Evolutionary conservation across 441 rosid genomes (phyloP).

Genomic region (Euphorbia corollata): DNA sequence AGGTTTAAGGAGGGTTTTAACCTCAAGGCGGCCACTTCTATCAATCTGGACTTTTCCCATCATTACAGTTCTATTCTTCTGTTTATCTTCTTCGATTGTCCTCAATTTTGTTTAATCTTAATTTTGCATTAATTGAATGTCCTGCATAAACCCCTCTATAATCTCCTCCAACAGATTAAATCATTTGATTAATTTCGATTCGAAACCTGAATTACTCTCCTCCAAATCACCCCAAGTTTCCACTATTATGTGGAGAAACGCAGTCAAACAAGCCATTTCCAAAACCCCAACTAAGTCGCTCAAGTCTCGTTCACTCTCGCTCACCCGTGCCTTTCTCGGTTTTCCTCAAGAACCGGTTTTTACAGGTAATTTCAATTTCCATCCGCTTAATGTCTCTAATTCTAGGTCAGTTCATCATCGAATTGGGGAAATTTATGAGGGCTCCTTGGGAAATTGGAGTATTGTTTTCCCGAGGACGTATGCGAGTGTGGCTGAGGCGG

Average conservation of each 20-base stretch:
- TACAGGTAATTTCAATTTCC: constrained; percentile 18
- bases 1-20: constrained; percentile 74
- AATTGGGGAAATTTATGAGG: constrained; percentile 29
- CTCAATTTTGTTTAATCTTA: not conserved
- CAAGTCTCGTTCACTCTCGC: constrained; percentile 15
- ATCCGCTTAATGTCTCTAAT: constrained; percentile 23
- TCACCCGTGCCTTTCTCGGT: constrained; percentile 31
- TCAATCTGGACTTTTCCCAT: constrained; percentile 4
- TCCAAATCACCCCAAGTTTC: constrained; percentile 27
- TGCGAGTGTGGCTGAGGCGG: constrained; percentile 71
- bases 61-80: constrained; percentile 1
- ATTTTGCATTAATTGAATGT: constrained; percentile 43
- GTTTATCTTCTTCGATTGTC: not conserved
- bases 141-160: constrained; percentile 33
- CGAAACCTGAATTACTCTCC: constrained; percentile 23
- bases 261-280: constrained; percentile 51
- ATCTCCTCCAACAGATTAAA: constrained; percentile 27
- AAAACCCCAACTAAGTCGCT: constrained; percentile 22
- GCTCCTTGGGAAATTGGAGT: constrained; percentile 24
- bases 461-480: constrained; percentile 34
- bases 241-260: constrained; percentile 77
- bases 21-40: constrained; percentile 30
- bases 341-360: constrained; percentile 22
- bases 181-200: constrained; percentile 26
- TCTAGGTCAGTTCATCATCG: constrained; percentile 27